A percentile compares a stretch with the other conserved stretches of the same genome.
These are phyloP conservation scores for Kurtzmaniella quercitrusa DNA, from an alignment of 1,139 yeast species.

Conservation along the genomic window DNA sequence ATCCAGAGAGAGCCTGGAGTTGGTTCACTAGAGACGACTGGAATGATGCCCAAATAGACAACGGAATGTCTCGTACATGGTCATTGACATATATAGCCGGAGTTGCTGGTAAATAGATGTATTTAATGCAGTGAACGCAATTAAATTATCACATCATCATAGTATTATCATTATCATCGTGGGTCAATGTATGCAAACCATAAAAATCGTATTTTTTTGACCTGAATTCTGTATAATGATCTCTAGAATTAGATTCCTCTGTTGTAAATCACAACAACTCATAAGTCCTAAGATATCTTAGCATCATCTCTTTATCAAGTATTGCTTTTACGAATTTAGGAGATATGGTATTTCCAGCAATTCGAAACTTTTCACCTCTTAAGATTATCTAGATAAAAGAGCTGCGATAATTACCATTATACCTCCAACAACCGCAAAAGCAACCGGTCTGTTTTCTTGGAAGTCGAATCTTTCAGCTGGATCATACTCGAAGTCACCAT, in stretches of 20 bases:
- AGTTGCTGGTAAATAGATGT: conserved; percentile 20
- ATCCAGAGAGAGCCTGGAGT: conserved; percentile 33
- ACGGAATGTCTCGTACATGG: conserved; percentile 47
- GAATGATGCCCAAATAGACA: conserved; percentile 35
- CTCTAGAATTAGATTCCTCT: too few relatives aligned
- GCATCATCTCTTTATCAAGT: too few relatives aligned
- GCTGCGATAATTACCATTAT: conserved; percentile 1
- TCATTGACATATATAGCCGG: conserved; percentile 41
- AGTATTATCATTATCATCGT: too few relatives aligned
- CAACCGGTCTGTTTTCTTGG: conserved; percentile 4
- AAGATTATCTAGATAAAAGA: too few relatives aligned
- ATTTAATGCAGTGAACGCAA: not conserved
- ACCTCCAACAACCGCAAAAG: conserved; percentile 4
- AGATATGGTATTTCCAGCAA: too few relatives aligned
- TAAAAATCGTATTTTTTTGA: too few relatives aligned
- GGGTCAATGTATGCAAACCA: too few relatives aligned
- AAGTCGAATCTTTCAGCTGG: conserved; percentile 8
- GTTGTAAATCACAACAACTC: too few relatives aligned
- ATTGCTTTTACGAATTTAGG: too few relatives aligned
- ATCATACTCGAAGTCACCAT: conserved; percentile 4
- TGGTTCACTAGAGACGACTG: conserved; percentile 40
- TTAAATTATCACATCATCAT: too few relatives aligned
- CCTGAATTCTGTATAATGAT: too few relatives aligned
- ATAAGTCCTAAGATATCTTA: too few relatives aligned
- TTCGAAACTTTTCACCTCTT: not conserved